Base-by-base conservation (phyloP, 1,284 basidiomycete genomes). In the Caloboletus inedulis region DNA sequence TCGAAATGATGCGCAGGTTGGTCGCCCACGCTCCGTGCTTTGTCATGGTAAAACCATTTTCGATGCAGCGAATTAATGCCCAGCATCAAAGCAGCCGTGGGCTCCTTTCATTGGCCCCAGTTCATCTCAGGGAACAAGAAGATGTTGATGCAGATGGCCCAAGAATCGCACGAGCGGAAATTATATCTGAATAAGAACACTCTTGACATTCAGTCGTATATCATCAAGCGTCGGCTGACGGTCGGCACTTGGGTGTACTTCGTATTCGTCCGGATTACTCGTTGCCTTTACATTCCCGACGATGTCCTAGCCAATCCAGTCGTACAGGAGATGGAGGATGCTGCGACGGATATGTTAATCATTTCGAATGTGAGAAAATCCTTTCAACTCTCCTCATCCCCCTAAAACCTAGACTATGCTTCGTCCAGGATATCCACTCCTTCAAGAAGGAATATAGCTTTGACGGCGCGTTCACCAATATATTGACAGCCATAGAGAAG, bases 401-500 rank as follows among this genome's bases (percentile, higher is more conserved):
- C 23, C 23, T 23, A 7, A 3, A 21, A 13, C 3, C 12, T 7
- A 29, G 7, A 9, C 18, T 19, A 18, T 23, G 13, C 23, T 30
- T n/a, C 27, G 10, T 30, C 14, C 40, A 47, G 46, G 46, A 47
- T 10, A 12, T 47, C 10, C 13, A 44, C 19, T 47, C 46, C 41
- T 47, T 44, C 27, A 44, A 44, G 41, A 47, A 44, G 25, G 45
- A 47, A 30, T 29, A 21, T 29, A 7, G 2, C 13, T 3, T 25
- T 16, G 45, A 45, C 7, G 19, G n/a, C 27, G 25, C 27, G 10
- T 23, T 30, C 14, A 8, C 3, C 19, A 47, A 44, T 9, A 49
- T 62, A 33, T 33, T 62, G 39, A 62, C 54, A 1, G 53, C 55
- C 27, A 62, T 64, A 7, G 36, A 53, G 16, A 52, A 59, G 31